phyloP scores from a whole-genome alignment of 352 stramenopile genomes.

The Halophytophthora batemanensis region DNA sequence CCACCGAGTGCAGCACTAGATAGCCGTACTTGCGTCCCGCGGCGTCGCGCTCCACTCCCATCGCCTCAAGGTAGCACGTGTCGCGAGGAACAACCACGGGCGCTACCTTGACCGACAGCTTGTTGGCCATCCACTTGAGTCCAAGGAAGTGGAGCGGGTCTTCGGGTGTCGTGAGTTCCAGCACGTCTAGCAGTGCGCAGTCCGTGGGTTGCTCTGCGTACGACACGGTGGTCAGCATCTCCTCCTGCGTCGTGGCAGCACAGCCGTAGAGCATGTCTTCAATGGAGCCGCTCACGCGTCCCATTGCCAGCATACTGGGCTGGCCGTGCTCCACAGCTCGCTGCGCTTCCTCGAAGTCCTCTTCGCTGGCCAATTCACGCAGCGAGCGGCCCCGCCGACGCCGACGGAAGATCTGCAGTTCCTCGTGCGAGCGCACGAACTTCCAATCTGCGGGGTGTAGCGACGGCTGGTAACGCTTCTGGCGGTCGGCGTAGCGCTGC shows the following conservation, averaged over 20 bases:
- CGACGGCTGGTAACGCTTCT: conserved; percentile 10
- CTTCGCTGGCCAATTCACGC: conserved; percentile 4
- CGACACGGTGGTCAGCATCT: conserved; percentile 36
- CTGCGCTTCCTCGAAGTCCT: background rate
- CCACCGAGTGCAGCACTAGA: conserved; percentile 42
- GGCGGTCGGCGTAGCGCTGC: conserved; percentile 8
- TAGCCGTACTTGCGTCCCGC: conserved; percentile 36
- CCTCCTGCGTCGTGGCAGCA: conserved; percentile 36
- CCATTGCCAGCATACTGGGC: conserved; percentile 38
- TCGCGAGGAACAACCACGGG: conserved; percentile 20
- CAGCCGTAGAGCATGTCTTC: conserved; percentile 51
- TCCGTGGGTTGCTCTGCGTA: conserved; percentile 35
- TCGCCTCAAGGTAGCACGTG: conserved; percentile 36
- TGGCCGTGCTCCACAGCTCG: conserved; percentile 4
- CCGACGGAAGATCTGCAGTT: conserved; percentile 34
- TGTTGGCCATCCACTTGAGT: conserved; percentile 47
- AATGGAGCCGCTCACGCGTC: conserved; percentile 40
- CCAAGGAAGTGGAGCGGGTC: conserved; percentile 54
- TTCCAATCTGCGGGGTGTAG: conserved; percentile 35
- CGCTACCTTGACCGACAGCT: conserved; percentile 22
- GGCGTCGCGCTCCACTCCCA: conserved; percentile 38
- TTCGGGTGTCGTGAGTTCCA: conserved; percentile 31
- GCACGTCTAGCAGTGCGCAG: conserved; percentile 33
- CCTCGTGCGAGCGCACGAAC: conserved; percentile 27
- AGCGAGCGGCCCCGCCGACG: conserved; percentile 9